phyloP scores from a whole-genome alignment of 306 rosid genomes.

The Pterocarpus santalinus region DNA sequence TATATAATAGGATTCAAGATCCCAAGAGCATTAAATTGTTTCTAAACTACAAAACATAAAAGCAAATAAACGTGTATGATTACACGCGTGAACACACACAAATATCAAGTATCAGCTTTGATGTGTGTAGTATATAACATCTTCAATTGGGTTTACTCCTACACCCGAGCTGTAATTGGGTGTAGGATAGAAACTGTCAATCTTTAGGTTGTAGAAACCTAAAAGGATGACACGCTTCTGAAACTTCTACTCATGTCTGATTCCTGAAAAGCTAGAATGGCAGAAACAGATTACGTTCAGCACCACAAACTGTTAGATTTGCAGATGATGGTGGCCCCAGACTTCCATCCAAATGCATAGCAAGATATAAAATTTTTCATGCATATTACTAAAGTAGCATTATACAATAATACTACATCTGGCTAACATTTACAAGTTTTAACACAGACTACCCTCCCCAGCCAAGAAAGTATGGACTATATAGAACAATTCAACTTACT shows the following conservation, averaged over 20 bases:
- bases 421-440: constrained; percentile 23
- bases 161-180: too few relatives aligned
- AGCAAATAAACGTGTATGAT: too few relatives aligned
- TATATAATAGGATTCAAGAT: too few relatives aligned
- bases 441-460: constrained; percentile 3
- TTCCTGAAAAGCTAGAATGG: constrained; percentile 21
- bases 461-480: constrained; percentile 26
- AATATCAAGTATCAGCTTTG: background rate
- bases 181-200: background rate
- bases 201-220: background rate
- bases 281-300: constrained; percentile 6
- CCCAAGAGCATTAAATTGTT: too few relatives aligned
- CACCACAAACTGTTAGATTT: constrained; percentile 21
- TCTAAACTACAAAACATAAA: background rate
- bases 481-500: constrained; percentile 63
- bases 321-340: constrained; percentile 1
- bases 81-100: background rate
- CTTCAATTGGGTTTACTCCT: background rate
- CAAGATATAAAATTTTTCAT: background rate
- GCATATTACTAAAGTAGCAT: constrained; percentile 22
- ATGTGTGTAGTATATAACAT: background rate
- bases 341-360: constrained; percentile 24
- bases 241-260: constrained; percentile 14
- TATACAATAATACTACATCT: background rate
- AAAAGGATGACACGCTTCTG: background rate